These are phyloP conservation scores for Pseudonectria foliicola DNA, from an alignment of 2,329 filamentous ascomycete genomes.

Conservation along the genomic window DNA sequence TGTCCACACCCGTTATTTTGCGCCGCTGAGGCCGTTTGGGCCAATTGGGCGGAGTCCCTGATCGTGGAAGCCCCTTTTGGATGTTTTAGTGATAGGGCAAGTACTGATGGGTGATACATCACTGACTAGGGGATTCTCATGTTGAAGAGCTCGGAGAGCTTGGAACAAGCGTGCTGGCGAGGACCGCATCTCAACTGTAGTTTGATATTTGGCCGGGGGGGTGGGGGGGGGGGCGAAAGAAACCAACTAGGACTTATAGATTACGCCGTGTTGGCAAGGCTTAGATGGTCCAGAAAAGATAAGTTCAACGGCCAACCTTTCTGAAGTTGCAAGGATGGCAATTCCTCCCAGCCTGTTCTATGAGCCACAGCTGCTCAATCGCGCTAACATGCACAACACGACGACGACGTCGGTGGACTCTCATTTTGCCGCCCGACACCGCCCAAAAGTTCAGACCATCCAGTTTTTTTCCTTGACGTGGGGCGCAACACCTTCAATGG, in stretches of 20 bases:
- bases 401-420: too few relatives aligned
- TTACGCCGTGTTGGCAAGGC: too few relatives aligned
- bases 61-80: constrained; percentile 71
- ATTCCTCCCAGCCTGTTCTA: too few relatives aligned
- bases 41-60: constrained; percentile 49
- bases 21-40: constrained; percentile 74
- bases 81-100: not conserved
- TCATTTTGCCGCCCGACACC: constrained; percentile 39
- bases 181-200: constrained; percentile 35
- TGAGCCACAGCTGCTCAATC: not conserved
- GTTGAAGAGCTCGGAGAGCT: constrained; percentile 31
- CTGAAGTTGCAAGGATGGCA: too few relatives aligned
- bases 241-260: too few relatives aligned
- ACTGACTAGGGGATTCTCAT: constrained; percentile 83
- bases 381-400: not conserved
- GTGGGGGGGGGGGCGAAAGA: not conserved
- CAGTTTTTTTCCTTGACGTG: constrained; percentile 30
- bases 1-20: constrained; percentile 75
- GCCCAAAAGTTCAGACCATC: constrained; percentile 41
- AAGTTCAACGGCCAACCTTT: too few relatives aligned
- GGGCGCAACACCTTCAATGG: constrained; percentile 14
- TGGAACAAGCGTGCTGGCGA: constrained; percentile 31
- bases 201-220: constrained; percentile 3
- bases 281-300: too few relatives aligned
- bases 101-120: not conserved